phyloP scores from a whole-genome alignment of 305 asterid species.

The Solanum hybrid region DNA sequence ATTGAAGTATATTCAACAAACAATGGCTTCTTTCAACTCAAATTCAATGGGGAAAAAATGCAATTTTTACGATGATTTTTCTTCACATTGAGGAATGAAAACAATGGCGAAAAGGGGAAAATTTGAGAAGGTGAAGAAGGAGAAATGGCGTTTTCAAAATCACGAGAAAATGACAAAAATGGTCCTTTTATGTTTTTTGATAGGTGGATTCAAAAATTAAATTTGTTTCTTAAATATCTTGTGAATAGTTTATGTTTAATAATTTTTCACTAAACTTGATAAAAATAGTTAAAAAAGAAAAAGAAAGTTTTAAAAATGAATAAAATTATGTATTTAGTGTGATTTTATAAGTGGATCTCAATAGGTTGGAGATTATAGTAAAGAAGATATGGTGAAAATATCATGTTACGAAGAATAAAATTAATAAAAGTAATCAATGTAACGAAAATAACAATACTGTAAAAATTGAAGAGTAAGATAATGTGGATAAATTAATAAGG shows the following conservation, averaged over 20 bases:
- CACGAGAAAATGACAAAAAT: conserved; percentile 8
- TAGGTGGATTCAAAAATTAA: background rate
- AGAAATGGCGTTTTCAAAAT: conserved; percentile 42
- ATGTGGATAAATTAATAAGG: background rate
- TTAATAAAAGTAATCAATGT: background rate
- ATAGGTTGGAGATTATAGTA: rapidly evolving
- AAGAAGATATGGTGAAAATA: background rate
- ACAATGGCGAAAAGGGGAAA: background rate
- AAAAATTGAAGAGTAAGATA: background rate
- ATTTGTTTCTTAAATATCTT: background rate
- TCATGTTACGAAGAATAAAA: background rate
- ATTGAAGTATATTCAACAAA: background rate
- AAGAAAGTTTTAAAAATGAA: background rate
- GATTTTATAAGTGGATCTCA: background rate
- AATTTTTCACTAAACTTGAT: background rate
- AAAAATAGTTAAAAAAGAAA: background rate
- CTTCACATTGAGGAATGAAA: background rate
- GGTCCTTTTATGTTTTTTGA: background rate
- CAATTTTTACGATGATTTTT: background rate
- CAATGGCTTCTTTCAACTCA: background rate
- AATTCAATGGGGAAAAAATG: background rate
- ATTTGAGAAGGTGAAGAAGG: conserved; percentile 1
- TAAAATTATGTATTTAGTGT: background rate
- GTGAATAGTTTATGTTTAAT: background rate
- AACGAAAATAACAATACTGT: background rate